A percentile compares a stretch with the other conserved stretches of the same genome.
phyloP scores from a whole-genome alignment of 1,284 basidiomycete genomes.

The Amylostereum chailletii region DNA sequence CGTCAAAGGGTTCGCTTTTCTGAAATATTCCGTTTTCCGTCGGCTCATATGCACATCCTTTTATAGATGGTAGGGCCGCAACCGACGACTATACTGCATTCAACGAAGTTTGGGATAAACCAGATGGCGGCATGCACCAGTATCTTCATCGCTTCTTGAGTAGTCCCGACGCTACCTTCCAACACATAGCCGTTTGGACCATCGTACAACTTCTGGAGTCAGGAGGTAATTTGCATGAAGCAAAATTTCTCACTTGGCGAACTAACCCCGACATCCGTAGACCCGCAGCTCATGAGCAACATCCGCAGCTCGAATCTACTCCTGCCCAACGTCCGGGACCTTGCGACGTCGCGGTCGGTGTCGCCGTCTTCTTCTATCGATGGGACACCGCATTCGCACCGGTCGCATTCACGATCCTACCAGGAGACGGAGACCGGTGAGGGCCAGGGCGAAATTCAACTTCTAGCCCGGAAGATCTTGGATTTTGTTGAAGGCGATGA shows the following conservation, averaged over 20 bases:
- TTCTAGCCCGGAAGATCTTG: slow-evolving; percentile 76
- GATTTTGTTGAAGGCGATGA: slow-evolving; percentile 77
- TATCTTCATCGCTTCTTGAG: slow-evolving; percentile 95
- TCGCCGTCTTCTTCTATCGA: slow-evolving; percentile 64
- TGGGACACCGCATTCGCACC: slow-evolving; percentile 66
- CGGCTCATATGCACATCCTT: not conserved
- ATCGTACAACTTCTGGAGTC: slow-evolving; percentile 96
- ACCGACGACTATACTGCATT: slow-evolving; percentile 97
- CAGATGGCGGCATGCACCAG: slow-evolving; percentile 93
- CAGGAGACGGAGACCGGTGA: slow-evolving; percentile 77
- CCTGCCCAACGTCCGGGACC: slow-evolving; percentile 76
- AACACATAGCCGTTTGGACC: slow-evolving; percentile 99
- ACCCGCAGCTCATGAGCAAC: slow-evolving; percentile 83
- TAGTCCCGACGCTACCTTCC: slow-evolving; percentile 96
- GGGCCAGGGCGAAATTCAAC: slow-evolving; percentile 82
- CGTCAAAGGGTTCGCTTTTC: slow-evolving; percentile 74
- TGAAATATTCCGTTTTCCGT: slow-evolving; percentile 2
- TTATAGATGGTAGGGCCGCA: slow-evolving; percentile 60
- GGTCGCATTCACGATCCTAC: slow-evolving; percentile 58
- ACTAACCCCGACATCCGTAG: slow-evolving; percentile 20
- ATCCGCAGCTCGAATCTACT: slow-evolving; percentile 79
- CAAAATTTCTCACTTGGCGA: not conserved
- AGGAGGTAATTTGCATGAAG: slow-evolving; percentile 46
- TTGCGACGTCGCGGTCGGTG: slow-evolving; percentile 67
- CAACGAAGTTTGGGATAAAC: slow-evolving; percentile 97